phyloP scores from a whole-genome alignment of 768 basidiomycete species.

The Imleria badia region DNA sequence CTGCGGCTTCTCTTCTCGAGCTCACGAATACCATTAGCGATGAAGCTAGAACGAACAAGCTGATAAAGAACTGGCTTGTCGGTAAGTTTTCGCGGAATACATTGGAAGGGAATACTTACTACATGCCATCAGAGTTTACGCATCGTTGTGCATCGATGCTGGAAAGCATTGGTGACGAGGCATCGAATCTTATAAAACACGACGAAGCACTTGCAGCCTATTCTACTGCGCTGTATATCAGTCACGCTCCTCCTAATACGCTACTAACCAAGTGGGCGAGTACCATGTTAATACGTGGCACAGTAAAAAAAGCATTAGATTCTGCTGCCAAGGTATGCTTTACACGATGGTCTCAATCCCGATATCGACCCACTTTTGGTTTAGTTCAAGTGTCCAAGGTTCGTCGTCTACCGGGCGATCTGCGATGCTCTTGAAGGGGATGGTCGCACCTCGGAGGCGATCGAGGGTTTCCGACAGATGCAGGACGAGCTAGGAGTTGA shows the following conservation, averaged over 20 bases:
- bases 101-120: neutral
- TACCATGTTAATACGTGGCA: neutral
- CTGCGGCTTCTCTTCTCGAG: neutral
- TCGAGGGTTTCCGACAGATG: constrained; percentile 2
- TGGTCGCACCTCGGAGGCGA: neutral
- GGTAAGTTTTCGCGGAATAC: neutral
- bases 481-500: neutral
- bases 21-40: neutral
- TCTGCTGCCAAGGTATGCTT: neutral
- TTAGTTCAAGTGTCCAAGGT: constrained; percentile 4
- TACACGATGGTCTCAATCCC: neutral
- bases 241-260: neutral
- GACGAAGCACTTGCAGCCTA: neutral
- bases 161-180: neutral
- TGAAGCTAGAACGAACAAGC: neutral
- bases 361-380: neutral
- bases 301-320: neutral
- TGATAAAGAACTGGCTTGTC: neutral
- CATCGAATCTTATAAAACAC: neutral
- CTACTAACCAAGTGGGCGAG: neutral
- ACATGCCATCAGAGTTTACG: neutral
- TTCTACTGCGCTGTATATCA: neutral
- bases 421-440: neutral
- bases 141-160: neutral
- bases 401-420: neutral